Evolutionary conservation across 345 rosid genomes (phyloP).

Genomic region (Murraya paniculata): DNA sequence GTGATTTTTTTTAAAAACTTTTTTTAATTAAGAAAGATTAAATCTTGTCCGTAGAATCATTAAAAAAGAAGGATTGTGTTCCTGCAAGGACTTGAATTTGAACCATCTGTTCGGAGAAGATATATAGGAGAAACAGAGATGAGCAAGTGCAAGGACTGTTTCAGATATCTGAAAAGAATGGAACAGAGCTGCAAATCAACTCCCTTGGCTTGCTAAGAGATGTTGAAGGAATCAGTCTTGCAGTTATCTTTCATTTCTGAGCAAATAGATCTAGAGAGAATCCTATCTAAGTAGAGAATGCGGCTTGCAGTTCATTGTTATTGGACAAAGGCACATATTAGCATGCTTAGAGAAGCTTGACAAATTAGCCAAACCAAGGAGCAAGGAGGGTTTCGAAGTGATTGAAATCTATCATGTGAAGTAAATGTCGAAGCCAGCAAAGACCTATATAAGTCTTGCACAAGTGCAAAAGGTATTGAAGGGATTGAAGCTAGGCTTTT

Average conservation of each 20-base stretch:
- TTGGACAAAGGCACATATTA: background rate
- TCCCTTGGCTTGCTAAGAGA: background rate
- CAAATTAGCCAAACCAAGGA: constrained; percentile 12
- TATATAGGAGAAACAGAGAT: too few species aligned
- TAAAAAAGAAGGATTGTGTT: too few species aligned
- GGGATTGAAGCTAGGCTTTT: constrained; percentile 27
- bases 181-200: constrained; percentile 4
- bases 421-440: background rate
- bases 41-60: too few species aligned
- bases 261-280: too few species aligned
- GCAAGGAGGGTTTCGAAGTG: constrained; percentile 15
- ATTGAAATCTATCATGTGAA: constrained; percentile 4
- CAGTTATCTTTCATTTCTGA: too few species aligned
- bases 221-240: too few species aligned
- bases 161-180: constrained; percentile 18
- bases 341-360: constrained; percentile 31
- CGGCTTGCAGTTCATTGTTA: too few species aligned
- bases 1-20: too few species aligned
- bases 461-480: constrained; percentile 17
- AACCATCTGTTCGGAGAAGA: too few species aligned
- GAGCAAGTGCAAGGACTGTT: background rate
- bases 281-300: too few species aligned
- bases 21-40: too few species aligned
- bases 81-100: too few species aligned
- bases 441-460: background rate